phyloP scores from a whole-genome alignment of 2,329 filamentous ascomycete species.

The Myriosclerotinia curreyana region DNA sequence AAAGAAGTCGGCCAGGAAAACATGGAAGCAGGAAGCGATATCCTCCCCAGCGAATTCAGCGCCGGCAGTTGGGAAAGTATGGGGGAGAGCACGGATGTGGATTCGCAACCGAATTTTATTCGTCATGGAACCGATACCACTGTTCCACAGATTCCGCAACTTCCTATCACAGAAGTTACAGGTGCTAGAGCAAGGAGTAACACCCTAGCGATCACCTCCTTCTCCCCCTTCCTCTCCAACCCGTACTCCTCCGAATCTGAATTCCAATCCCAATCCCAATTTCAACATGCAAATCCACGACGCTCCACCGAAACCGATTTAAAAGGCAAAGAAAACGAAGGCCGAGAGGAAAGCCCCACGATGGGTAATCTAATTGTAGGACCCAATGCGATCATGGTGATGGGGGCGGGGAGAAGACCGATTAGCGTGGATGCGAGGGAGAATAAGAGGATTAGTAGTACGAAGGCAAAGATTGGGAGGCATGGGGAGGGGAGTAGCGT shows the following conservation, averaged over 20 bases:
- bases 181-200: neutral
- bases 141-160: neutral
- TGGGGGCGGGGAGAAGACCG: conserved; percentile 29
- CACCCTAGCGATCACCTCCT: conserved; percentile 6
- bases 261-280: neutral
- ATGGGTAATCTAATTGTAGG: conserved; percentile 22
- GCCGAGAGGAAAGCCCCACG: conserved; percentile 9
- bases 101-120: conserved; percentile 22
- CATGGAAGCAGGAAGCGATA: neutral
- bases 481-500: conserved; percentile 17
- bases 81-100: conserved; percentile 1
- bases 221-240: neutral
- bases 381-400: conserved; percentile 26
- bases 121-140: conserved; percentile 4
- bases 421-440: conserved; percentile 32
- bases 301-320: conserved; percentile 26
- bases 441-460: conserved; percentile 21
- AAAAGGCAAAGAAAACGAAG: conserved; percentile 13
- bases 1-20: conserved; percentile 1
- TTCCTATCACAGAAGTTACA: neutral
- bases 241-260: neutral
- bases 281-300: conserved; percentile 1
- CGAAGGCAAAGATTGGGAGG: conserved; percentile 26
- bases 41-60: conserved; percentile 5
- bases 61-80: conserved; percentile 19